Base-by-base conservation (phyloP, 108 stramenopile genomes). In the Nitzschia sp. region DNA sequence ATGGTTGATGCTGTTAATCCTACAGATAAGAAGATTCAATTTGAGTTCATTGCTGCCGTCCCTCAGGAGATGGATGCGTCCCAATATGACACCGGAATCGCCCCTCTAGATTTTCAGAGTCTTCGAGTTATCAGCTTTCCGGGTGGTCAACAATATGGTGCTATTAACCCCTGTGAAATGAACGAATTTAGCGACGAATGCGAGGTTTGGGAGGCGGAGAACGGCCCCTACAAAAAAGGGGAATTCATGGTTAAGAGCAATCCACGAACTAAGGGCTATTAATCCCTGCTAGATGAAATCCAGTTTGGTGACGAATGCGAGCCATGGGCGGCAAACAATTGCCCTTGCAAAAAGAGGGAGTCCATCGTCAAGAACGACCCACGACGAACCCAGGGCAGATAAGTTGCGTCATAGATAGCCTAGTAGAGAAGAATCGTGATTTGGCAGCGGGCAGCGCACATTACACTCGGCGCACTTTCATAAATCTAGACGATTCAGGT, bases 91-190 rank as follows among this genome's bases (percentile, higher is more conserved):
- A 27, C 61, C 21, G 96, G 94, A 1, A 97, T 97, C 63, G 90
- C 90, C 0, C 90, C 88, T 28, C 63, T 94, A 21, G 59, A 86
- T 27, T 92, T 91, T 60, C 70, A 73, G 27, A 75, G 82, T 42
- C 63, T 94, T 28, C 77, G 92, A 46, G 71, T 95, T 33, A 83
- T 96, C 31, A 82, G 80, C 55, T 96, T 84, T 78, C 94, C 96
- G 2, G 96, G 96, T 29, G 96, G 94, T 31, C 91, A 94, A 72
- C 94, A 94, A 72, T 97, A 90, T 77, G 96, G 96, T 25, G 94
- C 94, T 19, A 94, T 97, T 54, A 93, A 79, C 69, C 95, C 95
- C 18, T 97, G 96, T 70, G 96, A 97, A 74, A 97, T 97, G 96
- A 94, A 97, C 66, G 95, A 95, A 67, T 92, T 97, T 48, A 85